Evolutionary conservation across 2,329 filamentous ascomycete genomes (phyloP).

Genomic region (Beauveria rudraprayagi): DNA sequence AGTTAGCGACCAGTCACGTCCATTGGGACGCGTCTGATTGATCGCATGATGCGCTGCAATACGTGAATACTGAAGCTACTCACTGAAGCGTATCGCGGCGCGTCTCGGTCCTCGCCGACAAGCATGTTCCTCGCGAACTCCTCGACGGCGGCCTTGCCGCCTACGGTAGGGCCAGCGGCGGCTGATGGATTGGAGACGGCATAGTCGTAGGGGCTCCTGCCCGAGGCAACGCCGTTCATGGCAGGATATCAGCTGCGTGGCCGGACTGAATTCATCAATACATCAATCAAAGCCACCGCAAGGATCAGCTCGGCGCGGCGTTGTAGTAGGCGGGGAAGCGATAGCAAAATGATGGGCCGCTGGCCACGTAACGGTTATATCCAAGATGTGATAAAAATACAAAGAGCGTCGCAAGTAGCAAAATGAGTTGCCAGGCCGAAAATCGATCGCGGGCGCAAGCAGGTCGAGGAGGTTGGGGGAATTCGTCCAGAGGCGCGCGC

Average conservation of each 20-base stretch:
- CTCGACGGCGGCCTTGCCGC: constrained; percentile 45
- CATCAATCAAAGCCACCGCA: constrained; percentile 12
- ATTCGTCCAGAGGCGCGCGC: neutral
- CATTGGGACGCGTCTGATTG: neutral
- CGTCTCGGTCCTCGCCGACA: constrained; percentile 45
- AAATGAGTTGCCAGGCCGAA: neutral
- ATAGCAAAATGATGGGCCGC: neutral
- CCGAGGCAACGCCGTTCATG: constrained; percentile 34
- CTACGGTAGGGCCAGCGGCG: constrained; percentile 24
- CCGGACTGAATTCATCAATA: constrained; percentile 3
- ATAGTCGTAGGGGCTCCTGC: constrained; percentile 29
- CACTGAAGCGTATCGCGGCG: constrained; percentile 51
- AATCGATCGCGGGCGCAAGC: neutral
- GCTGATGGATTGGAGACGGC: constrained; percentile 24
- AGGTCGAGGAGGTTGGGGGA: neutral
- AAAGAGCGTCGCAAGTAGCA: neutral
- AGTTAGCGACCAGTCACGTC: neutral
- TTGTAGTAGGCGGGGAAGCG: neutral
- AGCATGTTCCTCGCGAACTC: constrained; percentile 50
- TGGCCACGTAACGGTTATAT: neutral
- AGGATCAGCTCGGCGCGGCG: constrained; percentile 4
- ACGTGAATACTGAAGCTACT: constrained; percentile 18
- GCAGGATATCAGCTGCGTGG: constrained; percentile 11
- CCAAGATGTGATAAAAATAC: neutral
- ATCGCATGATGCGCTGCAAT: neutral